A percentile compares a stretch with the other conserved stretches of the same genome.
Evolutionary conservation across 2,329 filamentous ascomycete genomes (phyloP).

Genomic region (Sarocladium kiliense): DNA sequence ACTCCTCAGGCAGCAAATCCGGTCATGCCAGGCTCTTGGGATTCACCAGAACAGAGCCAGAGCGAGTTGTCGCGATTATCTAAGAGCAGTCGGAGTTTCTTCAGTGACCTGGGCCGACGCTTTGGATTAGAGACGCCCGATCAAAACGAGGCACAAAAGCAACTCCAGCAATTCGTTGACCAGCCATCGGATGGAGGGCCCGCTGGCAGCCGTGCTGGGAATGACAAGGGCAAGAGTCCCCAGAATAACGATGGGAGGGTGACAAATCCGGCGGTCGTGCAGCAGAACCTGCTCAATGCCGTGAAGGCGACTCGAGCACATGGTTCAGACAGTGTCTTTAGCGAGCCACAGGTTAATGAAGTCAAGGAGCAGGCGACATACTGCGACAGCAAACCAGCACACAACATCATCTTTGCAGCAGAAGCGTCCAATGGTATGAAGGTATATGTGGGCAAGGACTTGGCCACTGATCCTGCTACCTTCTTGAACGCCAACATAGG

Average conservation of each 20-base stretch:
- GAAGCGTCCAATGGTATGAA: conserved; percentile 68
- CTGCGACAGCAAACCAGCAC: conserved; percentile 71
- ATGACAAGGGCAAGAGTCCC: conserved; percentile 12
- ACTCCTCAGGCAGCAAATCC: conserved; percentile 31
- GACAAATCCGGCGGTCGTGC: conserved; percentile 55
- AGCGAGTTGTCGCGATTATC: conserved; percentile 26
- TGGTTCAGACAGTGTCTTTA: conserved; percentile 69
- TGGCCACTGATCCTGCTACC: conserved; percentile 35
- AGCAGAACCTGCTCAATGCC: conserved; percentile 70
- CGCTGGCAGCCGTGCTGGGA: conserved; percentile 12
- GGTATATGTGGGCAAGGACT: conserved; percentile 61
- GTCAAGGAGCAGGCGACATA: conserved; percentile 82
- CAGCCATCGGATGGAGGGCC: conserved; percentile 19
- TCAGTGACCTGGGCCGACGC: conserved; percentile 62
- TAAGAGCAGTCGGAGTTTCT: conserved; percentile 51
- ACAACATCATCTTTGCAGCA: conserved; percentile 67
- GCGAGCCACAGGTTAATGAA: conserved; percentile 62
- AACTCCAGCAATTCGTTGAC: conserved; percentile 38
- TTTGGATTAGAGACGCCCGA: conserved; percentile 58
- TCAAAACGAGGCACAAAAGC: conserved; percentile 36
- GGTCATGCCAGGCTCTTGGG: conserved; percentile 72
- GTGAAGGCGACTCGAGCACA: conserved; percentile 74
- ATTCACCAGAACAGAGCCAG: conserved; percentile 52
- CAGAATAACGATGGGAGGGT: conserved; percentile 45
- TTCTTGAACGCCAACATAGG: conserved; percentile 59